phyloP scores from a whole-genome alignment of 352 stramenopile genomes.

The Paralagenidium karlingii region DNA sequence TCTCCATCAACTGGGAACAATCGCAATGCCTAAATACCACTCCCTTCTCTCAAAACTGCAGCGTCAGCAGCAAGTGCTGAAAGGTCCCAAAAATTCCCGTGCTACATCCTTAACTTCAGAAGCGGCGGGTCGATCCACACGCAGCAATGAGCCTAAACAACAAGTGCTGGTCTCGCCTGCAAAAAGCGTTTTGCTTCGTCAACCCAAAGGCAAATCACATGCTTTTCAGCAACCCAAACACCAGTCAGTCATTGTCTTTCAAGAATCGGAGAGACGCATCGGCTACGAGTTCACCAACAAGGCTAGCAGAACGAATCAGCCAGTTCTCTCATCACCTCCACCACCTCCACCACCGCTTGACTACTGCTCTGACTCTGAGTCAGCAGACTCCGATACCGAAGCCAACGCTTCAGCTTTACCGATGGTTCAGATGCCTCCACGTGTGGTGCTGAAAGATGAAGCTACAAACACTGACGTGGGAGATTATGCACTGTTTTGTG shows the following conservation, averaged over 20 bases:
- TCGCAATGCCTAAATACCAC: constrained; percentile 61
- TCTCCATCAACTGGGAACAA: constrained; percentile 32
- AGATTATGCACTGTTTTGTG: constrained; percentile 26
- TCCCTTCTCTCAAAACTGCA: too few relatives aligned
- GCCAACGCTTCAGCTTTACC: not conserved
- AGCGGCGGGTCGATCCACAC: constrained; percentile 16
- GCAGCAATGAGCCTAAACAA: constrained; percentile 5
- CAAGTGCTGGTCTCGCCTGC: constrained; percentile 6
- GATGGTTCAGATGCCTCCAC: not conserved
- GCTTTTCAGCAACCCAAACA: constrained; percentile 1
- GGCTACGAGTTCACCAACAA: constrained; percentile 4
- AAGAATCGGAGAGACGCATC: constrained; percentile 6
- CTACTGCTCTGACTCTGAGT: not conserved
- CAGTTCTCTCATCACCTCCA: not conserved
- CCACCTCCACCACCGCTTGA: not conserved
- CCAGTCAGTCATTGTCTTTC: constrained; percentile 6
- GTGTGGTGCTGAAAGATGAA: constrained; percentile 29
- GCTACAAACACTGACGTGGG: constrained; percentile 43
- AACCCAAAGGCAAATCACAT: not conserved
- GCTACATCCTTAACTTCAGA: too few relatives aligned
- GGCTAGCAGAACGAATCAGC: not conserved
- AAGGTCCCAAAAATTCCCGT: too few relatives aligned
- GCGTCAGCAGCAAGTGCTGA: too few relatives aligned
- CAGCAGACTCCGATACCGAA: not conserved
- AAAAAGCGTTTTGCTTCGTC: too few relatives aligned